Evolutionary conservation across 257 asterid species (phyloP).

Genomic region (Asclepias syriaca): DNA sequence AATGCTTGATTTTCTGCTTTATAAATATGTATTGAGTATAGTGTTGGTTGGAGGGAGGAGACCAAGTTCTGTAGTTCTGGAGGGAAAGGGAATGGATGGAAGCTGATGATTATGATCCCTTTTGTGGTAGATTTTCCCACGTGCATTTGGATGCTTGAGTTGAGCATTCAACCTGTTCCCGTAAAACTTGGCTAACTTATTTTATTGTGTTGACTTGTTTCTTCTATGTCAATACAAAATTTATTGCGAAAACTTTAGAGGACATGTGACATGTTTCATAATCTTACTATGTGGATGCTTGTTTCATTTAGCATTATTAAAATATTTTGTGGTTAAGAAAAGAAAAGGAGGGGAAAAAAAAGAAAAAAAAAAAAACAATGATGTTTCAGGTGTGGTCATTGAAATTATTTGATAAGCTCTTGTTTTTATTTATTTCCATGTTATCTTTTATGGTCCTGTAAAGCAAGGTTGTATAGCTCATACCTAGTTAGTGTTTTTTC

Average conservation of each 20-base stretch:
- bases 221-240: neutral
- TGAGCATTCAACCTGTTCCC: constrained; percentile 5
- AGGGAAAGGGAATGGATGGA: constrained; percentile 21
- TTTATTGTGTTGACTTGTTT: neutral
- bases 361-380: neutral
- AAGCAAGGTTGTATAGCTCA: neutral
- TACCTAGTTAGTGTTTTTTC: neutral
- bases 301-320: neutral
- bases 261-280: neutral
- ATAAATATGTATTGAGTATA: constrained; percentile 21
- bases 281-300: neutral
- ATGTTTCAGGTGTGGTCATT: neutral
- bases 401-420: neutral
- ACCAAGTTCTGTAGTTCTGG: constrained; percentile 25
- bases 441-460: neutral
- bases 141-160: constrained; percentile 16
- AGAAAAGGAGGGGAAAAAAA: neutral
- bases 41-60: constrained; percentile 32
- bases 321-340: neutral
- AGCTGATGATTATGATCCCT: constrained; percentile 14
- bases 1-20: constrained; percentile 32
- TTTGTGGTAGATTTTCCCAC: constrained; percentile 3
- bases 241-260: neutral
- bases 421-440: neutral
- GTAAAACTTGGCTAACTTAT: neutral